phyloP scores from a whole-genome alignment of 2,329 filamentous ascomycete genomes.

The Colletotrichum somersetense region DNA sequence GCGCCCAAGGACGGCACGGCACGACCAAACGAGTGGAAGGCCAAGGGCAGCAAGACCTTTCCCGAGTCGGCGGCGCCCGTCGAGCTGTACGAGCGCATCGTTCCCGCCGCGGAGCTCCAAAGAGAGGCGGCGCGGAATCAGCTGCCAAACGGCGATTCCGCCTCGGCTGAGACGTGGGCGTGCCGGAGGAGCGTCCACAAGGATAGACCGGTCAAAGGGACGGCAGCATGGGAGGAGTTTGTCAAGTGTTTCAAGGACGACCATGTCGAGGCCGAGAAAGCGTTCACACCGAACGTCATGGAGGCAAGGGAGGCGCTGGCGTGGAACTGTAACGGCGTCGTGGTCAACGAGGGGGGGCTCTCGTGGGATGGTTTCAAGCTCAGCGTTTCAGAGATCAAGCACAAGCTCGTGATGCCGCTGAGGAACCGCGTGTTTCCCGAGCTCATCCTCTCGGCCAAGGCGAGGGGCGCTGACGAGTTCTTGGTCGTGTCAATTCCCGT shows the following conservation, averaged over 20 bases:
- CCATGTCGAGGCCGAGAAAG: slow-evolving; percentile 56
- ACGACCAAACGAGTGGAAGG: slow-evolving; percentile 62
- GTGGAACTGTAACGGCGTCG: slow-evolving; percentile 61
- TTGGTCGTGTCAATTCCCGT: slow-evolving; percentile 70
- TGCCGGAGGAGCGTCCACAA: slow-evolving; percentile 73
- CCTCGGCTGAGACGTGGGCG: slow-evolving; percentile 69
- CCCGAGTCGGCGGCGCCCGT: slow-evolving; percentile 64
- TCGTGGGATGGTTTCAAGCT: slow-evolving; percentile 64
- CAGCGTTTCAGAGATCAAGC: slow-evolving; percentile 73
- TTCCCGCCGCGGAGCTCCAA: slow-evolving; percentile 60
- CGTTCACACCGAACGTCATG: slow-evolving; percentile 55
- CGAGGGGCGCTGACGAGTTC: slow-evolving; percentile 59
- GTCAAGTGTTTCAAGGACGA: slow-evolving; percentile 67
- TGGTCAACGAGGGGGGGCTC: slow-evolving; percentile 53
- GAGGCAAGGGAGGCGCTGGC: slow-evolving; percentile 53
- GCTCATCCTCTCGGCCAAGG: slow-evolving; percentile 69
- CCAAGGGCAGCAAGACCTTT: slow-evolving; percentile 63
- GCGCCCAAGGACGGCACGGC: slow-evolving; percentile 55
- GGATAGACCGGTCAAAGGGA: slow-evolving; percentile 62
- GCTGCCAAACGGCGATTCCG: slow-evolving; percentile 44
- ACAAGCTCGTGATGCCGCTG: slow-evolving; percentile 68
- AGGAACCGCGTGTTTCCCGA: slow-evolving; percentile 75
- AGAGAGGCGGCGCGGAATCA: slow-evolving; percentile 52
- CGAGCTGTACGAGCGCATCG: slow-evolving; percentile 64
- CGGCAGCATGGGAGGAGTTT: slow-evolving; percentile 76